Conservation (phyloP, 2,329 filamentous ascomycete genomes). For the Emericellopsis cladophorae region DNA sequence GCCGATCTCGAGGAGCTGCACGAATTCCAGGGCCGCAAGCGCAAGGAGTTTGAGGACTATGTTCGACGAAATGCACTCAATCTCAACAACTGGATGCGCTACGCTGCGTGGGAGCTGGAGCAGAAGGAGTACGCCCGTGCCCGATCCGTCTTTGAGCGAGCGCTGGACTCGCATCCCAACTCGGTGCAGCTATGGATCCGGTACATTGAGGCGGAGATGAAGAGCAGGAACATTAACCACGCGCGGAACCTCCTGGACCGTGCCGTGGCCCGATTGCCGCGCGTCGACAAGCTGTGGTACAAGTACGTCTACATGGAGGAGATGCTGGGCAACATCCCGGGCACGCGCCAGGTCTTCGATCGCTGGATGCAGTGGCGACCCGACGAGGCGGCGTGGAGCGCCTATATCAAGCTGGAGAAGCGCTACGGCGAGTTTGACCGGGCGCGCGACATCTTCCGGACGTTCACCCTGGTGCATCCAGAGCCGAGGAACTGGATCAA, state of each 20-base stretch:
- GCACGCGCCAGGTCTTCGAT: constrained; percentile 88
- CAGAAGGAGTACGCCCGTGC: constrained; percentile 94
- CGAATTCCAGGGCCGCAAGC: constrained; percentile 90
- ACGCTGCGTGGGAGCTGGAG: constrained; percentile 93
- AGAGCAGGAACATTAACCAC: constrained; percentile 85
- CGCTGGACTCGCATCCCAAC: constrained; percentile 82
- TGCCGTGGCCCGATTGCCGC: constrained; percentile 81
- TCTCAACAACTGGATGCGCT: constrained; percentile 98
- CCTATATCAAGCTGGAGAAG: constrained; percentile 96
- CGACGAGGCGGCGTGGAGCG: constrained; percentile 87
- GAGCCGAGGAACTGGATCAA: constrained; percentile 98
- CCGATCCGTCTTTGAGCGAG: constrained; percentile 85
- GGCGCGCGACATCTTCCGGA: constrained; percentile 78
- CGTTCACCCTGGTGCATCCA: constrained; percentile 85
- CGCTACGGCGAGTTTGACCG: constrained; percentile 84
- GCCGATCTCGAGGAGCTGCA: constrained; percentile 95
- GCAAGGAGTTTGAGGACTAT: constrained; percentile 97
- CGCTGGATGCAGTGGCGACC: constrained; percentile 98
- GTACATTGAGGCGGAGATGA: constrained; percentile 96
- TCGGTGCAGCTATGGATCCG: constrained; percentile 80
- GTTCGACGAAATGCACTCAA: constrained; percentile 87
- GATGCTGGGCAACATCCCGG: constrained; percentile 87
- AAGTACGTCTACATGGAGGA: constrained; percentile 99
- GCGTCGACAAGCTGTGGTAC: constrained; percentile 96
- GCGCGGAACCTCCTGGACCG: constrained; percentile 88